Conservation (phyloP, 768 basidiomycete species). For the Ephemerocybe angulata region DNA sequence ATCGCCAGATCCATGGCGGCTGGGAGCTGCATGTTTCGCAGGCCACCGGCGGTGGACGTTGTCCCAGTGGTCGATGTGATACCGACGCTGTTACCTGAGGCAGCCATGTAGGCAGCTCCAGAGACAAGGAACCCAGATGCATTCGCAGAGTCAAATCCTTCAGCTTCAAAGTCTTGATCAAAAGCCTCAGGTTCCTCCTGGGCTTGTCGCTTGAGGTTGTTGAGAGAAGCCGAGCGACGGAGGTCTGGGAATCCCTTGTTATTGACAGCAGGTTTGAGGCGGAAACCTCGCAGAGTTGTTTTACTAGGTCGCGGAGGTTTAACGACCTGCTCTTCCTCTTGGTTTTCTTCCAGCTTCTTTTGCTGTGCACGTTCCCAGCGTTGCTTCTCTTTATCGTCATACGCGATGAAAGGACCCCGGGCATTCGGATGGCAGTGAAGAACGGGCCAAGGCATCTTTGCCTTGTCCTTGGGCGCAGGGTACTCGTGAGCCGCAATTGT, state of each 20-base stretch:
- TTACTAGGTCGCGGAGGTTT: constrained; percentile 2
- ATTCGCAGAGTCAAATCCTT: constrained; percentile 48
- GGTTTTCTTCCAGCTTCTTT: constrained; percentile 37
- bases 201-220: constrained; percentile 46
- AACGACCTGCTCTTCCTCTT: not conserved
- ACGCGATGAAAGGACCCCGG: constrained; percentile 70
- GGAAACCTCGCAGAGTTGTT: not conserved
- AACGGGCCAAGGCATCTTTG: constrained; percentile 74
- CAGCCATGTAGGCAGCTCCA: constrained; percentile 69
- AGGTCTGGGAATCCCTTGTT: constrained; percentile 39
- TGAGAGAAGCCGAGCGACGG: constrained; percentile 72
- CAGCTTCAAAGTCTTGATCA: constrained; percentile 42
- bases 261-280: not conserved
- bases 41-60: constrained; percentile 57
- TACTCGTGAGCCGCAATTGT: constrained; percentile 88
- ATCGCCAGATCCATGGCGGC: constrained; percentile 51
- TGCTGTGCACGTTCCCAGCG: constrained; percentile 61
- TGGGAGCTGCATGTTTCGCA: constrained; percentile 49
- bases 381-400: constrained; percentile 68
- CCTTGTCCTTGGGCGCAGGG: constrained; percentile 47
- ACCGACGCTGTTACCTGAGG: constrained; percentile 92
- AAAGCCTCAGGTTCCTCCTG: constrained; percentile 25
- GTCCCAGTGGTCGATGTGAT: constrained; percentile 91
- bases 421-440: constrained; percentile 74
- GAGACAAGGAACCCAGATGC: constrained; percentile 72